Base-by-base conservation (phyloP, 495 filamentous ascomycete genomes). In the Penicillium riverlandense region DNA sequence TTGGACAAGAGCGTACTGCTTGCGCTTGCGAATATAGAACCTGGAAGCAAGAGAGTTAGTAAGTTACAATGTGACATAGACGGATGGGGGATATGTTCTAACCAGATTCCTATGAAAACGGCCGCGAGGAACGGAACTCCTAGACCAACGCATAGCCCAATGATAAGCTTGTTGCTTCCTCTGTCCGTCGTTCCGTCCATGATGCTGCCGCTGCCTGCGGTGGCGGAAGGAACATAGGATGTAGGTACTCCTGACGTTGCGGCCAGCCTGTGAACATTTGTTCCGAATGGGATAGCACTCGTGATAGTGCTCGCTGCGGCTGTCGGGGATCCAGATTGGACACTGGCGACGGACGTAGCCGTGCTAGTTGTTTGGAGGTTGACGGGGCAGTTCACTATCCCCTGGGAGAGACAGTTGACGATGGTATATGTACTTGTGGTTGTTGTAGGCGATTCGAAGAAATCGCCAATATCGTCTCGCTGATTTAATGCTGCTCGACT, bases 321-420 rank as follows among this genome's bases (percentile, higher is more conserved):
- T 0, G 64, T 66, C 4, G 55, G 36, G 0, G 50, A 52, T 1
- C 70, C 70, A 0, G 58, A 62, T 13, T 65, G 52, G 1, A 75
- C 61, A 8, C 66, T 47, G 10, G 55, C 46, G 2, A 53, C 57
- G 2, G 57, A 58, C 9, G 55, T 61, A 2, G 55, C 47, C 8
- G 54, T 62, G 0, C 55, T 54, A 2, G 71, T 71, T 10, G 52
- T 62, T 40, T 75, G 74, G 12, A 67, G 54, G 4, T 66, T 68
- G 10, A 40, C 60, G 1, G 75, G 74, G 44, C 75, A 79, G 50
- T 70, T 66, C 40, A 69, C 41, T 9, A 72, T 34, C 11, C 66
- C 68, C 0, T 63, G 50, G 10, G 61, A 62, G 7, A 58, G 28
- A 44, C 73, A 78, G 12, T 41, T 48, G 13, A 59, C 47, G 22